Evolutionary conservation across 1,284 basidiomycete species (phyloP).

Genomic region (Ceratobasidium sp.): DNA sequence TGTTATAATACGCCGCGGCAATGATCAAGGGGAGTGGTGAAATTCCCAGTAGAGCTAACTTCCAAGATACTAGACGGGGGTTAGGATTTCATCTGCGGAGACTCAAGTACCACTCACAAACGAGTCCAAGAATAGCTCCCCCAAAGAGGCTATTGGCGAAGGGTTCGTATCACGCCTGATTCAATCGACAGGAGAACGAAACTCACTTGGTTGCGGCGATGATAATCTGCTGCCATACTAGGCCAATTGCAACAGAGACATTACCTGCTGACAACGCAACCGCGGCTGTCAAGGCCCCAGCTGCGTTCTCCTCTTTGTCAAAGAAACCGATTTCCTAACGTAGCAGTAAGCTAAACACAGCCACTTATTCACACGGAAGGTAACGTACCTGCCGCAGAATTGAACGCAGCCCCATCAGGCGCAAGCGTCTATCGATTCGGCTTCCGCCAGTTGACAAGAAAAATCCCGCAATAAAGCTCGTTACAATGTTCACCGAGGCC

Average conservation of each 20-base stretch:
- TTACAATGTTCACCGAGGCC: conserved; percentile 51
- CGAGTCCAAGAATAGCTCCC: conserved; percentile 58
- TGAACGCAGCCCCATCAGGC: conserved; percentile 22
- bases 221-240: conserved; percentile 59
- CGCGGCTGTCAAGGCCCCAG: conserved; percentile 59
- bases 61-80: conserved; percentile 44
- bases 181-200: not conserved
- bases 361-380: not conserved
- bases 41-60: conserved; percentile 36
- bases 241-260: conserved; percentile 58
- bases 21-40: conserved; percentile 40
- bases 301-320: conserved; percentile 56
- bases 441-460: conserved; percentile 54
- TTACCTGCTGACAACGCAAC: conserved; percentile 57
- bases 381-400: conserved; percentile 25
- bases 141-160: conserved; percentile 55
- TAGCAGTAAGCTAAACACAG: conserved; percentile 5
- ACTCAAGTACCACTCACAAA: conserved; percentile 56
- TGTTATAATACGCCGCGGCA: conserved; percentile 53
- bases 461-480: conserved; percentile 52
- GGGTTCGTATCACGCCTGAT: conserved; percentile 13
- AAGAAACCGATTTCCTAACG: conserved; percentile 56
- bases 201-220: conserved; percentile 54
- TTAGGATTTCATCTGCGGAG: not conserved
- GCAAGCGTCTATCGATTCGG: conserved; percentile 51